A percentile compares a stretch with the other conserved stretches of the same genome.
phyloP scores from a whole-genome alignment of 2,329 filamentous ascomycete species.

The Aspergillus jensenii region DNA sequence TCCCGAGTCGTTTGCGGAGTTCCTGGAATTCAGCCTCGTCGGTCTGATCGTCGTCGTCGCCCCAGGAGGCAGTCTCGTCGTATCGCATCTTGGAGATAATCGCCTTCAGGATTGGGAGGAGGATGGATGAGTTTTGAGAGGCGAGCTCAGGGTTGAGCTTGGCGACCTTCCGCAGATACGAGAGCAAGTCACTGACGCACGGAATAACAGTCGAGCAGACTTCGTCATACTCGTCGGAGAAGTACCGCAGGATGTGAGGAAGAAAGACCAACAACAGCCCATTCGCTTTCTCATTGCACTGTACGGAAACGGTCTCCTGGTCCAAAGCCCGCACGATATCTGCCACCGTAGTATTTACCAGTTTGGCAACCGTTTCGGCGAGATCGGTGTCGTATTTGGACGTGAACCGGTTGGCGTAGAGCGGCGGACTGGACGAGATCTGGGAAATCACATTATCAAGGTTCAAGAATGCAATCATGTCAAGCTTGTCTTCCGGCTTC shows the following conservation, averaged over 20 bases:
- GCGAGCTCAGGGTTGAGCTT: slow-evolving; percentile 64
- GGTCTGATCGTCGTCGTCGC: slow-evolving; percentile 88
- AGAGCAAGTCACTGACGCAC: slow-evolving; percentile 86
- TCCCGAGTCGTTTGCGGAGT: slow-evolving; percentile 82
- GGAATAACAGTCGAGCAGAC: slow-evolving; percentile 95
- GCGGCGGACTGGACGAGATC: slow-evolving; percentile 77
- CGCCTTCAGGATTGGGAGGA: slow-evolving; percentile 84
- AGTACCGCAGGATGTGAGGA: slow-evolving; percentile 86
- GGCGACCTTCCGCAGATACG: slow-evolving; percentile 80
- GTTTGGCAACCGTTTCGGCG: slow-evolving; percentile 89
- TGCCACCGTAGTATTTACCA: slow-evolving; percentile 85
- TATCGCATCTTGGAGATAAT: slow-evolving; percentile 97
- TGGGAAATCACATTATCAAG: slow-evolving; percentile 81
- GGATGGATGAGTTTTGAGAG: slow-evolving; percentile 73
- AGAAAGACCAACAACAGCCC: slow-evolving; percentile 80
- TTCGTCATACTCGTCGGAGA: slow-evolving; percentile 97
- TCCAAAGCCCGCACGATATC: slow-evolving; percentile 89
- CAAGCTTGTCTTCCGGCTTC: slow-evolving; percentile 88
- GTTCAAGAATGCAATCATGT: slow-evolving; percentile 89
- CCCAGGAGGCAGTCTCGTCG: slow-evolving; percentile 92
- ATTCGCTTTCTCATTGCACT: slow-evolving; percentile 72
- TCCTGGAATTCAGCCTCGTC: slow-evolving; percentile 98
- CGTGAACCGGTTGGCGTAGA: slow-evolving; percentile 76
- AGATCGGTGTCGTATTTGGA: slow-evolving; percentile 92
- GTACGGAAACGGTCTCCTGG: slow-evolving; percentile 58